Percentiles rank a stretch among this genome's conserved stretches.
Evolutionary conservation across 208 protist genomes (phyloP).

Genomic region (Blastocrithidia nonstop): DNA sequence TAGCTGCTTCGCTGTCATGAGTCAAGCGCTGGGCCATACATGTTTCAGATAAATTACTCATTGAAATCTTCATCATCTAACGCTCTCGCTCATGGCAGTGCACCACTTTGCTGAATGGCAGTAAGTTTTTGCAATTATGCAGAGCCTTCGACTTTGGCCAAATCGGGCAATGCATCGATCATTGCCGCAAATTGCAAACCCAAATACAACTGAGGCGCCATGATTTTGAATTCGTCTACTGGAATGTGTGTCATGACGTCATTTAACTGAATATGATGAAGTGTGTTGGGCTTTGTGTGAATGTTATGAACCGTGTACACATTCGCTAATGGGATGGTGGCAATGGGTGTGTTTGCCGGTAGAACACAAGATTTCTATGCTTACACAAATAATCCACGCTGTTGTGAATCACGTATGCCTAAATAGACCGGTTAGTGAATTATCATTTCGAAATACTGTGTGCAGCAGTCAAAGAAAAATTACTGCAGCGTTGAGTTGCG

Average conservation of each 20-base stretch:
- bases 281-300: constrained; percentile 33
- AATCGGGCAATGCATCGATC: constrained; percentile 42
- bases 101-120: constrained; percentile 24
- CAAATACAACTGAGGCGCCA: constrained; percentile 76
- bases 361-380: constrained; percentile 9
- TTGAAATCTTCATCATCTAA: constrained; percentile 86
- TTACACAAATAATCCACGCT: constrained; percentile 62
- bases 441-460: constrained; percentile 34
- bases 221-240: constrained; percentile 61
- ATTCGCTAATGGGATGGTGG: constrained; percentile 52
- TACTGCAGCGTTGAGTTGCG: constrained; percentile 39
- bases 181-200: constrained; percentile 73
- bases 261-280: constrained; percentile 32
- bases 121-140: constrained; percentile 24
- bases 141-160: constrained; percentile 13
- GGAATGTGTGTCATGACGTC: constrained; percentile 25
- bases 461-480: constrained; percentile 59
- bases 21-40: constrained; percentile 84
- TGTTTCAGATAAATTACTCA: constrained; percentile 73
- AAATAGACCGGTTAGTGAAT: constrained; percentile 69
- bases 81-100: constrained; percentile 67
- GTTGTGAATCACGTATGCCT: constrained; percentile 66
- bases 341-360: constrained; percentile 56
- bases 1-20: constrained; percentile 75
- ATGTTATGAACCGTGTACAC: constrained; percentile 67